Base-by-base conservation (phyloP, 202 grass and related monocot species). In the Panicum virgatum region DNA sequence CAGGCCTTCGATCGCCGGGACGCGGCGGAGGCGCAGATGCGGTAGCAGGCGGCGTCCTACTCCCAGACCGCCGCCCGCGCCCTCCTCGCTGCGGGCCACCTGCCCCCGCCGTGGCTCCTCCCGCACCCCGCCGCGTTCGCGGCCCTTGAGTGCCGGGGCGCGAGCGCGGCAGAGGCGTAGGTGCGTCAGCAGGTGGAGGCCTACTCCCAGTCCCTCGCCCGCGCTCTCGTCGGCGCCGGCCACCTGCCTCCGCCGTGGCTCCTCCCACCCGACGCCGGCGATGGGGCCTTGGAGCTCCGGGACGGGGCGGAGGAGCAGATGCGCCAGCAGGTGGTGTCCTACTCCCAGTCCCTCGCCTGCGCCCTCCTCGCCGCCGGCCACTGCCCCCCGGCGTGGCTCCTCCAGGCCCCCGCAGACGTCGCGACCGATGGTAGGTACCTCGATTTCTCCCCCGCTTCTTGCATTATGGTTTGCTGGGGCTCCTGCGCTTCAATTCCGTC, bases 101-200 rank as follows among this genome's bases (percentile, higher is more conserved):
- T 44, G 1, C 89, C 83, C 50, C 91, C 84, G 22, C 48, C 78
- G 5, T 97, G 94, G 94, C 76, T 97, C 4, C 79, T 78, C n/a
- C 60, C 65, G 23, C 12, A 12, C 5, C 69, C 5, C 16, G 16
- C 19, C 15, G 6, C 40, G 9, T 18, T 39, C 45, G 32, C 32
- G 32, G 32, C 32, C 32, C 32, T 34, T 4, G 2, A 4, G 3
- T 4, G 2, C 32, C 32, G 12, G 14, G 13, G 69, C 72, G 80
- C 80, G 43, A 63, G 54, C 25, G 77, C 58, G 77, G 90, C 89
- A 23, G 51, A 69, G 37, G 73, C 40, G 58, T 79, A 94, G 87
- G 65, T 97, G 60, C 66, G 20, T 56, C 85, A 85, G 78, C 91
- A 92, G 43, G 64, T 80, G 53, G 64, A 80, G 5, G 88, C 87